Evolutionary conservation across 805 yeast genomes (phyloP).

Genomic region (Sugiyamaella marilandica): DNA sequence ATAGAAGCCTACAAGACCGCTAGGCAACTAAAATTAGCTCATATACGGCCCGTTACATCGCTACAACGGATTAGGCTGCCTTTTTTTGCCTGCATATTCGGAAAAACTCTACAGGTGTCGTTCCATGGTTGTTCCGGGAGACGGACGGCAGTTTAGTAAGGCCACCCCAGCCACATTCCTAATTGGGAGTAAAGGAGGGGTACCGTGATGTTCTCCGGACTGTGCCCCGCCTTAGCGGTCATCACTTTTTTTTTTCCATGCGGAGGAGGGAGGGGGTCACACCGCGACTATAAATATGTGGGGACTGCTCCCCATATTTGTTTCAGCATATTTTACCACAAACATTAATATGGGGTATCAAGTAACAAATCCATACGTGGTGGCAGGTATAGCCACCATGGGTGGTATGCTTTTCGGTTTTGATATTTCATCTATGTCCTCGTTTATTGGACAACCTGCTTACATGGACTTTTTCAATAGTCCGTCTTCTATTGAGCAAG

Average conservation of each 20-base stretch:
- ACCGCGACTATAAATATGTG: background rate
- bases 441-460: conserved; percentile 48
- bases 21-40: too few species aligned
- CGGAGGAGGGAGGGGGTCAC: too few species aligned
- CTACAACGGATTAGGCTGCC: too few species aligned
- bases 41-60: too few species aligned
- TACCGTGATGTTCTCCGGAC: conserved; percentile 1
- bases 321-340: background rate
- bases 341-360: background rate
- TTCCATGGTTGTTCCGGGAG: too few species aligned
- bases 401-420: conserved; percentile 74
- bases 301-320: background rate
- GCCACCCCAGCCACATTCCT: too few species aligned
- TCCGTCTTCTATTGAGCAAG: conserved; percentile 58
- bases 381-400: conserved; percentile 53
- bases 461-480: conserved; percentile 49
- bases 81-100: too few species aligned
- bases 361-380: conserved; percentile 45
- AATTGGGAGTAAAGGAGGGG: background rate
- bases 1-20: too few species aligned
- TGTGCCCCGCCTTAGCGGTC: conserved; percentile 1
- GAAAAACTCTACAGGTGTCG: too few species aligned
- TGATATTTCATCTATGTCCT: conserved; percentile 73
- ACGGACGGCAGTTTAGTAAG: too few species aligned
- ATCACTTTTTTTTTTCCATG: background rate